Evolutionary conservation across 495 filamentous ascomycete species (phyloP), one percentile per base, ranked within the genome.

Genomic region (Coniosporium apollinis): DNA sequence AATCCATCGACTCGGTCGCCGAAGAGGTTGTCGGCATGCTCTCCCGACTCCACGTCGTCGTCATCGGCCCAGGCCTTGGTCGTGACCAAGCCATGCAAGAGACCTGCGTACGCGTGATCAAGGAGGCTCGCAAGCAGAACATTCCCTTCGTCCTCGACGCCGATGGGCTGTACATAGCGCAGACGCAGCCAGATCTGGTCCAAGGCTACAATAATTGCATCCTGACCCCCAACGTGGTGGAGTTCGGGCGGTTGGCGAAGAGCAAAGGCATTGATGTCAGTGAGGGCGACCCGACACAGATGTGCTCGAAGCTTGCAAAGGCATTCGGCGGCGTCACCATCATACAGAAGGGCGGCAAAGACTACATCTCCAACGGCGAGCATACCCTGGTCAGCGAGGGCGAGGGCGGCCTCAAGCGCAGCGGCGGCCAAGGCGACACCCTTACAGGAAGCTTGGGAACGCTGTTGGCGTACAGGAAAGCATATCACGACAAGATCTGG

Each of bases 371-470:
- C 5, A 84, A 94, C 50, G 89, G 89, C 13, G 65, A 69, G 31
- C 65, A 62, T 10, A 89, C 81, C 30, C 52, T 82, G 21, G 63
- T 79, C 16, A 76, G 74, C 28, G 83, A 92, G 47, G 50, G 79
- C 16, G 54, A 68, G 45, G 89, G 89, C 5, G 87, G 89, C 3
- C 50, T 73, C 48, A 97, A 97, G 69, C 65, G 89, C 37, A 86
- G 78, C 36, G 91, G 89, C 26, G 89, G 89, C 2, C 89, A 97
- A 54, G 89, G 89, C 7, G 89, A 97, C 60, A 97, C 89, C 7
- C 60, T 97, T 45, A 97, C 89, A 3, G 89, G 89, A 5, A 74
- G 73, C 32, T 62, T 97, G 44, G 89, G 74, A 2, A 96, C 89
- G 10, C 65, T 97, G 42, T 54, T 97, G 41, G 85, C 72, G 14